Base-by-base conservation (phyloP, 164 flowering plant genomes). In the Malania oleifera region DNA sequence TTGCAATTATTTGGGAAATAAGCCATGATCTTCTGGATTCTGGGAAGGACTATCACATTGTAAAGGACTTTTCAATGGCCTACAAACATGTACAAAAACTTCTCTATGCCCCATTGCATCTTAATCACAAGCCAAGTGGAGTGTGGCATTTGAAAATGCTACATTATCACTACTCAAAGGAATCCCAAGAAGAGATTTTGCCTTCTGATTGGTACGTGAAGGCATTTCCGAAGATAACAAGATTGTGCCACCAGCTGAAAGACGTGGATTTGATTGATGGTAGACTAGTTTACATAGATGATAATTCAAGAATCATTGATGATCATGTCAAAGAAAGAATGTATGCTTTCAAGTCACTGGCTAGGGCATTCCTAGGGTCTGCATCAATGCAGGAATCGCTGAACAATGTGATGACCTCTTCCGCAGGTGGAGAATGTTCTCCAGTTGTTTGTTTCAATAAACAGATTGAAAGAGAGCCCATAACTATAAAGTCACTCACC, bases 191-290 rank as follows among this genome's bases (percentile, higher is more conserved):
- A 7, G 73, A 68, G 60, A 13, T 19, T 41, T 48, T 65, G 2
- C 61, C 84, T 15, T 47, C 50, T 18, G 77, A 74, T 44, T 86
- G 90, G 90, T 77, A 76, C 54, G 70, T 70, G 43, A 70, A 59
- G 53, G 70, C 74, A 5, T 78, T 75, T 41, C 63, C 68, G 3
- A 75, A 70, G 70, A 58, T 83, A 24, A 44, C 31, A 14, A 76
- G 75, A 64, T 57, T 83, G 78, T 19, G 66, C 67, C 64, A 48
- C 8, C 25, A 24, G 45, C 66, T 91, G 62, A 73, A 67, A 63
- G 67, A 82, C 70, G 76, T 88, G 59, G 91, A 84, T 68, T 62
- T 64, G 62, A 39, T 80, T 58, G 84, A 85, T 70, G 95, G 96
- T 39, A 74, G 67, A 68, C 62, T 86, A 19, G 67, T 79, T 25